phyloP scores from a whole-genome alignment of 2,329 filamentous ascomycete species.

The Pyrenophora graminea region DNA sequence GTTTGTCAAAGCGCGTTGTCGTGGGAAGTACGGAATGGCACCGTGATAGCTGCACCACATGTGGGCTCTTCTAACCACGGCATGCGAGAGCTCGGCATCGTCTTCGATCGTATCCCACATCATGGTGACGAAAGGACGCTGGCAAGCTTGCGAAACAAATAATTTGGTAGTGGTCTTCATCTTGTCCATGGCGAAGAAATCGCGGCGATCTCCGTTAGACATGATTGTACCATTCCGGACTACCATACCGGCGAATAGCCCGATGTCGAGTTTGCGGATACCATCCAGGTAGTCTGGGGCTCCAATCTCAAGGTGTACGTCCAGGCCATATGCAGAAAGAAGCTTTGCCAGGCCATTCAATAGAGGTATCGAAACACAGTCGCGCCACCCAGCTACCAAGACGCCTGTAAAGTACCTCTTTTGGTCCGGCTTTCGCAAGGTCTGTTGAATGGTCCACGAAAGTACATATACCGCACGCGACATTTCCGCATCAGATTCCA shows the following conservation, averaged over 20 bases:
- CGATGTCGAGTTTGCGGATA: conserved; percentile 30
- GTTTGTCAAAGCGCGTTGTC: conserved; percentile 31
- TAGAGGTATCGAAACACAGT: conserved; percentile 32
- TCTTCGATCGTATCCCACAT: conserved; percentile 48
- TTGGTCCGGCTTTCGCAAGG: conserved; percentile 29
- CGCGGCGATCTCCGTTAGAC: conserved; percentile 40
- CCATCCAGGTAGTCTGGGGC: conserved; percentile 41
- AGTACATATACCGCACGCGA: conserved; percentile 31
- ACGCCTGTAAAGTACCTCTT: conserved; percentile 40
- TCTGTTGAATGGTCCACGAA: conserved; percentile 29
- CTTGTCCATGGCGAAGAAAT: conserved; percentile 47
- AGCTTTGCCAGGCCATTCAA: conserved; percentile 39
- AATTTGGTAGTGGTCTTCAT: conserved; percentile 46
- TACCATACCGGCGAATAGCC: conserved; percentile 36
- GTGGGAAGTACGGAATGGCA: conserved; percentile 35
- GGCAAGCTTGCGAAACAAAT: conserved; percentile 44
- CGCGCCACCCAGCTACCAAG: conserved; percentile 41
- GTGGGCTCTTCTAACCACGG: conserved; percentile 41
- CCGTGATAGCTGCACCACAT: conserved; percentile 47
- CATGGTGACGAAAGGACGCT: conserved; percentile 43
- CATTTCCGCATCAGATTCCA: conserved; percentile 33
- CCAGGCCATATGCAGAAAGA: conserved; percentile 37
- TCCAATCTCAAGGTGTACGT: conserved; percentile 41
- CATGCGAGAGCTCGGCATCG: conserved; percentile 40
- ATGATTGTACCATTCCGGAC: conserved; percentile 45